Evolutionary conservation across 2,329 filamentous ascomycete species (phyloP), one percentile per base, ranked within the genome.

Genomic region (Hirsutella minnesotensis): DNA sequence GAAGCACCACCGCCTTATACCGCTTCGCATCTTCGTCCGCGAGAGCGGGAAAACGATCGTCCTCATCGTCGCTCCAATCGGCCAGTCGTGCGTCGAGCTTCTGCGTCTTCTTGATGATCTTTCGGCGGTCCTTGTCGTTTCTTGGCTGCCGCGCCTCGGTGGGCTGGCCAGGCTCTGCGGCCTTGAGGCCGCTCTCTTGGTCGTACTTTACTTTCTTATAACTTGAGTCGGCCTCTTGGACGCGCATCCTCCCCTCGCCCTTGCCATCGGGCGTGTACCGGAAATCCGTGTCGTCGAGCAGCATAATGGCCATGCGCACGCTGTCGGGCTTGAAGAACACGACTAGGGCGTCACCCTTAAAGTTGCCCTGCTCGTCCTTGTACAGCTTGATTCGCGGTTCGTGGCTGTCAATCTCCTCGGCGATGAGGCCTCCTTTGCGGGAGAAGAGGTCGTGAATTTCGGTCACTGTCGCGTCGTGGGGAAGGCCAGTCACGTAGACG

Each of bases 301-400:
- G 72, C 66, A 81, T 79, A 50, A 90, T 84, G 37, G 86, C 86
- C 67, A 88, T 82, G 35, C 83, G 70, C 45, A 98, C 90, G n/a
- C 86, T 94, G 57, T 94, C 88, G 0, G 88, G 84, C 53, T 92
- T 86, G 73, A 95, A 95, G 66, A 94, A 98, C 30, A 96, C 86
- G 43, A 98, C 71, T 27, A 98, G 72, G 3, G 86, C 89, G 58
- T 96, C 89, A 47, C 92, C 92, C 59, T 95, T 96, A 72, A 95
- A 94, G 15, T 79, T 76, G 18, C 88, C 92, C 1, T 81, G 65
- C 1, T 83, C 78, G 58, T 95, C 81, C 18, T 72, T 78, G 65
- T 98, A 98, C 62, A 98, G 78, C 66, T 95, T 96, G 64, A 98
- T 90, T 31, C 92, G 82, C 37, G 87, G 86, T 38, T 80, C 77